A percentile compares a stretch with the other conserved stretches of the same genome.
Conservation (phyloP, 441 rosid species). For the Erysimum cheiri region DNA sequence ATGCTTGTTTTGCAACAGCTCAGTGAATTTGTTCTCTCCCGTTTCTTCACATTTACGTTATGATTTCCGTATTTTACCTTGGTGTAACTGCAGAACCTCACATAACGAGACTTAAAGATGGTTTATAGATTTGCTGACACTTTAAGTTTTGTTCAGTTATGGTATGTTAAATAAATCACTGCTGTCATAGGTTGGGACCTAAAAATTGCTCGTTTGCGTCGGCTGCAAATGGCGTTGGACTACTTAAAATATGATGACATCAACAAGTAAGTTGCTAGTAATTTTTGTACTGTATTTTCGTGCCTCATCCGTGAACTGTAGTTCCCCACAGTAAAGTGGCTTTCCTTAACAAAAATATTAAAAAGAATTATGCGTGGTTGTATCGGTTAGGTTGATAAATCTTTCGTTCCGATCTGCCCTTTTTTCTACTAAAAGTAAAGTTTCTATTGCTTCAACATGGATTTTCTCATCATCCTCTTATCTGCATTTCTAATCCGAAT, state of each 20-base stretch:
- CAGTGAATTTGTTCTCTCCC: constrained; percentile 11
- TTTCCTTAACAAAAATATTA: constrained; percentile 15
- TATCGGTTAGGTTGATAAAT: constrained; percentile 29
- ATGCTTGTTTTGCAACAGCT: constrained; percentile 26
- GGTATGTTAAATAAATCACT: constrained; percentile 41
- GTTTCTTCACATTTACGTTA: constrained; percentile 24
- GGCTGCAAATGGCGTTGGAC: constrained; percentile 82
- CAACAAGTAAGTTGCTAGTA: constrained; percentile 71
- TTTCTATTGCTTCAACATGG: constrained; percentile 15
- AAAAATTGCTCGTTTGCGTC: constrained; percentile 77
- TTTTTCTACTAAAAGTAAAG: constrained; percentile 2
- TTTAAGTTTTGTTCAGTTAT: constrained; percentile 34
- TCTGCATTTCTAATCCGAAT: constrained; percentile 19
- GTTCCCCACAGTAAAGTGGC: constrained; percentile 1
- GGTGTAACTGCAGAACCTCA: constrained; percentile 23
- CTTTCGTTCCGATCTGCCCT: constrained; percentile 20
- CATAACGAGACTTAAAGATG: constrained; percentile 34
- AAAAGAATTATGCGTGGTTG: constrained; percentile 14
- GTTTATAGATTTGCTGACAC: constrained; percentile 22
- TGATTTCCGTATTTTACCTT: constrained; percentile 11
- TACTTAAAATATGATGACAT: constrained; percentile 89
- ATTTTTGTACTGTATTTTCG: constrained; percentile 5
- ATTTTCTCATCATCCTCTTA: constrained; percentile 18
- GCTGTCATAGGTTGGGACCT: constrained; percentile 83
- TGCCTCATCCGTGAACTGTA: constrained; percentile 28